A percentile compares a stretch with the other conserved stretches of the same genome.
Conservation (phyloP, 768 basidiomycete genomes). For the Hebeloma cylindrosporum region DNA sequence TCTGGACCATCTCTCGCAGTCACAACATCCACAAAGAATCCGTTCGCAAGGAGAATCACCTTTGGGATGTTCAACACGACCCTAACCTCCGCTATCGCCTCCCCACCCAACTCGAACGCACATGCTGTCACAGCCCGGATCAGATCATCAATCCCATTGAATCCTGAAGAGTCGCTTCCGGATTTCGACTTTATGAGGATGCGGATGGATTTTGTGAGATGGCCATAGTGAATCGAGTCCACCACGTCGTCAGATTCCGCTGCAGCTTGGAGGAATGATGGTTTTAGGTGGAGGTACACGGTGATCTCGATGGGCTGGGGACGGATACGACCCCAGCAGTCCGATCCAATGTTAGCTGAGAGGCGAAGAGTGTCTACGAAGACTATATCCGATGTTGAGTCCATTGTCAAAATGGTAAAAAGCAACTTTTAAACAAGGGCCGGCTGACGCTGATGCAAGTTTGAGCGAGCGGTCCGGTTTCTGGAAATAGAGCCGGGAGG, state of each 20-base stretch:
- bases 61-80: constrained; percentile 47
- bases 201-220: constrained; percentile 52
- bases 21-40: constrained; percentile 41
- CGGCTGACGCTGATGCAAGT: too few relatives aligned
- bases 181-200: constrained; percentile 28
- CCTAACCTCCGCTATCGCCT: constrained; percentile 36
- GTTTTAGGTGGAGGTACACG: constrained; percentile 46
- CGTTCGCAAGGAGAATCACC: constrained; percentile 49
- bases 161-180: constrained; percentile 20
- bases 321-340: constrained; percentile 50
- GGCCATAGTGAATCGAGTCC: constrained; percentile 66
- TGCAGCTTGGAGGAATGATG: constrained; percentile 42
- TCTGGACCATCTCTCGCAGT: constrained; percentile 7
- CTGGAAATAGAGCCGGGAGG: too few relatives aligned
- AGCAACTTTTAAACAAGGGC: too few relatives aligned
- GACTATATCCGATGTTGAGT: constrained; percentile 41
- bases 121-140: constrained; percentile 35
- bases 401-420: too few relatives aligned
- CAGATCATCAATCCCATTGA: constrained; percentile 31
- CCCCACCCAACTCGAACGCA: constrained; percentile 39
- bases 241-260: constrained; percentile 51
- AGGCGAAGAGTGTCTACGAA: constrained; percentile 44
- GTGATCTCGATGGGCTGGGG: constrained; percentile 54
- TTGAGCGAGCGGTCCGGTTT: too few relatives aligned
- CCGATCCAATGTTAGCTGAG: constrained; percentile 42